Evolutionary conservation across 345 rosid genomes (phyloP), one percentile per base, ranked within the genome.

Genomic region (Hibiscus tridactylites): DNA sequence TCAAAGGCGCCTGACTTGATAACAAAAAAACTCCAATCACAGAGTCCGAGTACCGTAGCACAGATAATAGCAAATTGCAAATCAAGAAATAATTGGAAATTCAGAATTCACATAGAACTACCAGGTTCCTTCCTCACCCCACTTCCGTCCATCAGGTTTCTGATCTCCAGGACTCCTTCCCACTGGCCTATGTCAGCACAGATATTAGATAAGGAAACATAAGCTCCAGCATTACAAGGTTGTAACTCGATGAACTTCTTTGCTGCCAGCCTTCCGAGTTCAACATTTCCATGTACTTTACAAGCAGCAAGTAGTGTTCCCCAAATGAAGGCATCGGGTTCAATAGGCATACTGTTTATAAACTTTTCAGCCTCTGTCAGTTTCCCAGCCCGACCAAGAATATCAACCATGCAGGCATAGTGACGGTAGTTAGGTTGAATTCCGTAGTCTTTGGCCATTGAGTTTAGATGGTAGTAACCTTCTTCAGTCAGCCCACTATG

Each of bases 221-320:
- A 88, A 44, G 91, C 84, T 80, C 89, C 96, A 53, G 88, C 78
- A 37, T 84, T 86, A 70, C 65, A 44, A 11, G 96, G 93, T 71
- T 82, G 78, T 24, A 85, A 76, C 74, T 88, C 85, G 52, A 80
- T 78, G 70, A 83, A 84, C 68, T 75, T 88, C 76, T 72, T 77
- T 0, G 96, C 91, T n/a, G 93, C 96, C 71, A 78, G 19, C 79
- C 75, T 85, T 31, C 87, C 97, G 12, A 90, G 90, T 78, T 88
- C 90, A 75, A 84, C 74, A 72, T 89, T 86, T 61, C 91, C 90
- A 79, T 91, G 85, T 37, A 87, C 24, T 75, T 74, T 88, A 84
- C 96, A 88, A 78, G 96, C 87, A 85, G 96, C 84, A 61, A 91
- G 96, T 50, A 91, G 79, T 15, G 93, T 83, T 75, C 80, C 90